Evolutionary conservation across 2,329 filamentous ascomycete genomes (phyloP).

Genomic region (Claviceps spartinae): DNA sequence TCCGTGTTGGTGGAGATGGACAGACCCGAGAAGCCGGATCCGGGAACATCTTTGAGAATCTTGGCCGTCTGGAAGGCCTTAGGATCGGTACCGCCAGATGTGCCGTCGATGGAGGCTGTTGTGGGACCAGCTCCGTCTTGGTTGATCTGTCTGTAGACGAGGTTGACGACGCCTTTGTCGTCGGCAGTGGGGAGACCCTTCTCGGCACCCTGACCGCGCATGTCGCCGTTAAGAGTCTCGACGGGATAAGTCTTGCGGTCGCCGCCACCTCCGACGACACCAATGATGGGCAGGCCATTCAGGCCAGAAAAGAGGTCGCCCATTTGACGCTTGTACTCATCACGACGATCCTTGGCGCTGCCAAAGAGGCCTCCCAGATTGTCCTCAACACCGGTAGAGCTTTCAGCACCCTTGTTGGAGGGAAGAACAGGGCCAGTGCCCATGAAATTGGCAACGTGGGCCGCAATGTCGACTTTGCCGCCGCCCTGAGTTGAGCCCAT

Average conservation of each 20-base stretch:
- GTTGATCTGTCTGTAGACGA: slow-evolving; percentile 4
- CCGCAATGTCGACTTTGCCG: slow-evolving; percentile 1
- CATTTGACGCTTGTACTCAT: slow-evolving; percentile 16
- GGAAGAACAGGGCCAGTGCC: background rate
- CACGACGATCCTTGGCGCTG: slow-evolving; percentile 8
- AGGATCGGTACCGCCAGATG: slow-evolving; percentile 1
- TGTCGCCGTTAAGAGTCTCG: slow-evolving; percentile 1
- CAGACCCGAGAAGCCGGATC: slow-evolving; percentile 2
- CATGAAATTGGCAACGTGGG: slow-evolving; percentile 5
- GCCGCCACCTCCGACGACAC: background rate
- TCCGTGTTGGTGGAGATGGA: slow-evolving; percentile 3
- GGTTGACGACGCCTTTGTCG: background rate
- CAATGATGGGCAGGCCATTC: background rate
- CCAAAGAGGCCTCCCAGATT: slow-evolving; percentile 18
- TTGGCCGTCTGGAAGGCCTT: slow-evolving; percentile 2
- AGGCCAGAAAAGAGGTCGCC: slow-evolving; percentile 14
- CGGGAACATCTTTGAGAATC: background rate
- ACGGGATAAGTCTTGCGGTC: background rate
- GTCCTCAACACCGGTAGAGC: slow-evolving; percentile 28
- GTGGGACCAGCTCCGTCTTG: slow-evolving; percentile 4
- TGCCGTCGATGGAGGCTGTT: slow-evolving; percentile 1
- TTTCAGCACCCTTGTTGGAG: background rate
- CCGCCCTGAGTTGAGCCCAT: slow-evolving; percentile 4
- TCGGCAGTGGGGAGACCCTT: slow-evolving; percentile 2
- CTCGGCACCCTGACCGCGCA: slow-evolving; percentile 1